phyloP scores from a whole-genome alignment of 2,329 filamentous ascomycete genomes.

The Xylaria sp. region DNA sequence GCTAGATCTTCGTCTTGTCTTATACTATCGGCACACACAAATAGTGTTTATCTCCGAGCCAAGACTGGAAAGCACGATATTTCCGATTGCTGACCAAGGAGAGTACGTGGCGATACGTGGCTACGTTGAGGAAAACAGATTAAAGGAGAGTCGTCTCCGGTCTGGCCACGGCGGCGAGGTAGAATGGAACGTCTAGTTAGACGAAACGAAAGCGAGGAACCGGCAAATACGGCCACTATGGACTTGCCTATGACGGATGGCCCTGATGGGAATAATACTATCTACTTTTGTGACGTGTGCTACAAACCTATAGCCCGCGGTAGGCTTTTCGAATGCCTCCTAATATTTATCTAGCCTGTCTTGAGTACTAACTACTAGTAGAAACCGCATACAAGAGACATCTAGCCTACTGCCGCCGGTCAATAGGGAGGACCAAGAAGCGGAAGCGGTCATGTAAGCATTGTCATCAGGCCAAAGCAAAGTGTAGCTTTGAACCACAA shows the following conservation, averaged over 20 bases:
- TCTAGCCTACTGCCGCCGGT: constrained; percentile 44
- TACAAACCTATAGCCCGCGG: constrained; percentile 44
- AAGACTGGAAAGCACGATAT: constrained; percentile 3
- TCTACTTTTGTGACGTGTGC: constrained; percentile 43
- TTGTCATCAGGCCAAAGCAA: constrained; percentile 44
- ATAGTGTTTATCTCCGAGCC: neutral
- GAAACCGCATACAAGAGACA: constrained; percentile 45
- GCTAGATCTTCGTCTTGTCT: neutral
- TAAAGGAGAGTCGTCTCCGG: neutral
- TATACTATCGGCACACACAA: neutral
- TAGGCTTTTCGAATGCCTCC: constrained; percentile 23
- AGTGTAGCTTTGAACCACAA: constrained; percentile 44
- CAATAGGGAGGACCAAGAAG: constrained; percentile 39
- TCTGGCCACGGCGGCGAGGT: neutral
- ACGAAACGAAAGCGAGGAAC: constrained; percentile 1
- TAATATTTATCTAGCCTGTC: neutral
- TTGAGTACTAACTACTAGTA: constrained; percentile 19
- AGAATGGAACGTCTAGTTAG: neutral
- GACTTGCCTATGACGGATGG: constrained; percentile 19
- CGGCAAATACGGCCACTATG: constrained; percentile 14
- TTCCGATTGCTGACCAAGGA: constrained; percentile 3
- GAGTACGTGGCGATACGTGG: neutral
- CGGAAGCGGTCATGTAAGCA: constrained; percentile 44
- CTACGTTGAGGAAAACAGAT: constrained; percentile 5
- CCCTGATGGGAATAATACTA: constrained; percentile 17